Evolutionary conservation across 768 basidiomycete genomes (phyloP), one percentile per base, ranked within the genome.

Genomic region (Collybia nuda): DNA sequence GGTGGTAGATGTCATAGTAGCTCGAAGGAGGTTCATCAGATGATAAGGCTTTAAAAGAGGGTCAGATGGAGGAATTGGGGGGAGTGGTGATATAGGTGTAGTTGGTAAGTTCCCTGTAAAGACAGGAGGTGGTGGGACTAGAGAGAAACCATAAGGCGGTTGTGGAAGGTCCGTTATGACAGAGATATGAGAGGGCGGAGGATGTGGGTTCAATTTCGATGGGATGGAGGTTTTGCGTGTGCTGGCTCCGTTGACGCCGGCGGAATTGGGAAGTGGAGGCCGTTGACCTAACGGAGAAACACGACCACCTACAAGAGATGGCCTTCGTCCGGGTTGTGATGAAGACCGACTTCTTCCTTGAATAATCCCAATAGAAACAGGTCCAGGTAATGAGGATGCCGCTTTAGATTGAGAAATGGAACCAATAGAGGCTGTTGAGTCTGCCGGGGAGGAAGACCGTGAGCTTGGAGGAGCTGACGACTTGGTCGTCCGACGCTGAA

Each of bases 21-120:
- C 81, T 52, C 84, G 77, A 32, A 96, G 72, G 19, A 91, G 78
- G 53, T 76, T 74, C 92, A 96, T 94, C 80, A 96, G 80, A 64
- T 93, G 88, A 63, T 94, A 96, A 8, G 93, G 93, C 59, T 93
- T 87, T 38, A 90, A 78, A 43, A 90, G 72, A 19, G 86, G 76
- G 57, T 93, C 89, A 5, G 73, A 70, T 5, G 91, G 92, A 19
- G 88, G 77, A 14, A 76, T 67, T 2, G 87, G 82, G 5, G 91
- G 92, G 32, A 91, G 75, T 2, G 90, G 88, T 2, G 91, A 92
- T 39, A 77, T 78, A 5, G 91, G 92, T 2, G 88, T 87, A 11
- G 82, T 84, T 28, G 85, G 88, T 9, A 87, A 73, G 57, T 80
- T 84, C 28, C 73, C 71, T 40, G 79, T 67, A 53, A 81, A 74